Base-by-base conservation (phyloP, 345 rosid genomes). In the Lumnitzera littorea region DNA sequence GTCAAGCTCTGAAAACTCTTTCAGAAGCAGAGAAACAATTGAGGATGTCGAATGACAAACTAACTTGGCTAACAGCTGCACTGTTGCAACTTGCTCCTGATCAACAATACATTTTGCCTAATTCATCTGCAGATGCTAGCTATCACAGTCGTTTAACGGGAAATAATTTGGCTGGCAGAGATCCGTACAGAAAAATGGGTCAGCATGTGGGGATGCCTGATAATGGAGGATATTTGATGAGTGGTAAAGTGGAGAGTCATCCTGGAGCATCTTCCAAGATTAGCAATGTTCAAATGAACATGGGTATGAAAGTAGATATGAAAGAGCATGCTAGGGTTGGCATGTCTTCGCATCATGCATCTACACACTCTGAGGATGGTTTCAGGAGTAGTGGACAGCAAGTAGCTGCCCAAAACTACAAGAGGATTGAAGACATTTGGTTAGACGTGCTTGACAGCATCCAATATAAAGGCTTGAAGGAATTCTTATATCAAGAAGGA, bases 31-130 rank as follows among this genome's bases (percentile, higher is more conserved):
- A 95, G 68, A 95, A 95, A 72, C 99, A 95, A 73, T 75, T 95
- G 70, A 79, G 96, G 76, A 76, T 85, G 75, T 84, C 97, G 10
- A 91, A 76, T 62, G 99, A 95, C 76, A 95, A 88, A 75, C 56
- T 81, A 73, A 95, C 96, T 8, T 95, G 99, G 99, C 80, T 95
- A 58, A 95, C 96, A 6, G 99, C 98, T 58, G 94, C 99, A 63
- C 67, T 95, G 77, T 95, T 95, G 60, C 99, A 91, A 56, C 96
- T 95, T 66, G 99, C 98, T 74, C 99, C 98, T 46, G 99, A 95
- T 74, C 95, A 85, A 63, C 97, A 84, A 62, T 86, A 91, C 67
- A 61, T 83, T 70, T 65, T 84, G 29, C 87, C 87, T 48, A 72
- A 64, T 68, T 82, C 85, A 20, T 84, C 97, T 15, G 72, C 85